Evolutionary conservation across 768 basidiomycete genomes (phyloP).

Genomic region (Pholiota molesta): DNA sequence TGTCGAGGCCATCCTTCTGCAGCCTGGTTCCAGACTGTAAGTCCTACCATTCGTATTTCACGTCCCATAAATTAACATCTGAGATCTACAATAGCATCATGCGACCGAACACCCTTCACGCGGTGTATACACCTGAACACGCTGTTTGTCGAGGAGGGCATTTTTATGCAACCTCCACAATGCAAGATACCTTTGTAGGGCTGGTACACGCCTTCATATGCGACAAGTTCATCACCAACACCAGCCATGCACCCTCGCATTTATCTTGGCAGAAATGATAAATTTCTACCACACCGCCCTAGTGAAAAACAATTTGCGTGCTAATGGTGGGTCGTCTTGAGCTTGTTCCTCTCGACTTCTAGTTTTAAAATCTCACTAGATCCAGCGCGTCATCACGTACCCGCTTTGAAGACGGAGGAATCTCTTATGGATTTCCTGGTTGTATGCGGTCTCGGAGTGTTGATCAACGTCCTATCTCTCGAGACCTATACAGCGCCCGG

Average conservation of each 20-base stretch:
- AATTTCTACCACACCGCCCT: conserved; percentile 13
- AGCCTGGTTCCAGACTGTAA: background rate
- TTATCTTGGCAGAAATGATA: conserved; percentile 17
- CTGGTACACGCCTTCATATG: conserved; percentile 21
- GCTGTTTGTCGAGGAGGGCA: conserved; percentile 27
- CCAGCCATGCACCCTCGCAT: conserved; percentile 8
- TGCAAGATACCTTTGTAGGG: conserved; percentile 18
- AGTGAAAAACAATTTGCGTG: background rate
- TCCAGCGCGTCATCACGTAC: background rate
- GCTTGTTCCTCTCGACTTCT: no score
- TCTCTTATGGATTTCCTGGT: background rate
- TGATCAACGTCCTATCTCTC: background rate
- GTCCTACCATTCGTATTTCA: conserved; percentile 3
- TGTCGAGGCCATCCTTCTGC: background rate
- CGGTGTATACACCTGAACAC: conserved; percentile 13
- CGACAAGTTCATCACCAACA: conserved; percentile 17
- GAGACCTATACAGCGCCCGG: background rate
- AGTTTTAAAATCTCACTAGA: background rate
- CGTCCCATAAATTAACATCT: no score
- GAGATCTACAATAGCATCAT: conserved; percentile 18
- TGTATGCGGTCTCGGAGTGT: background rate
- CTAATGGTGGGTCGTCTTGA: background rate
- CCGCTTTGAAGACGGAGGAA: background rate
- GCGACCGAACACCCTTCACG: conserved; percentile 20
- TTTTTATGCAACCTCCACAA: conserved; percentile 18